A percentile compares a stretch with the other conserved stretches of the same genome.
Conservation (phyloP, 768 basidiomycete genomes). For the Phlebiopsis gigantea region DNA sequence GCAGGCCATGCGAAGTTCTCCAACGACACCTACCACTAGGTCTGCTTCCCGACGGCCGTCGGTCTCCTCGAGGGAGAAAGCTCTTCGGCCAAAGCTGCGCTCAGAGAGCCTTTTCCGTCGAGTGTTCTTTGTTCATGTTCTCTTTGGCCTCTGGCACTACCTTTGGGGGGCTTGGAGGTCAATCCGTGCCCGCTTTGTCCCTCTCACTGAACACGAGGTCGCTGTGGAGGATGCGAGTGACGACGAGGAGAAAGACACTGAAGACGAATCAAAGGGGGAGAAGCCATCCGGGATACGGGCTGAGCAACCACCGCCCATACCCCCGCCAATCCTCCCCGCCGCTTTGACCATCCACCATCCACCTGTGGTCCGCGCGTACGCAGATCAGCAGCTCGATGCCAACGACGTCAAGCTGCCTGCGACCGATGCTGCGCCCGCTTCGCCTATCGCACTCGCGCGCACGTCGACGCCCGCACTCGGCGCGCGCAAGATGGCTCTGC, state of each 20-base stretch:
- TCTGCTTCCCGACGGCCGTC: constrained; percentile 22
- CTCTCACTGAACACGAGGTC: constrained; percentile 19
- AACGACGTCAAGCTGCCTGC: constrained; percentile 5
- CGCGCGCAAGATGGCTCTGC: constrained; percentile 65
- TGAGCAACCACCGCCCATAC: constrained; percentile 22
- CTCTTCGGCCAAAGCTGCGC: constrained; percentile 12
- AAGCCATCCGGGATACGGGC: constrained; percentile 23
- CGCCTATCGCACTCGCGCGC: constrained; percentile 2
- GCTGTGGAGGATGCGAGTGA: constrained; percentile 25
- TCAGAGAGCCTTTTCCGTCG: constrained; percentile 31
- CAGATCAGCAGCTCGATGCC: constrained; percentile 8
- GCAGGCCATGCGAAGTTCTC: constrained; percentile 6
- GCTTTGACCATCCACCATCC: constrained; percentile 8
- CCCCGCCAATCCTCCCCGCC: constrained; percentile 21
- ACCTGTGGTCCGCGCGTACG: neutral
- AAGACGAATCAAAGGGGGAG: constrained; percentile 30
- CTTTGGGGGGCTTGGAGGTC: constrained; percentile 61
- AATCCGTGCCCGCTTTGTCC: constrained; percentile 20
- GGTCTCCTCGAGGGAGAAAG: constrained; percentile 22
- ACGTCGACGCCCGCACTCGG: constrained; percentile 20
- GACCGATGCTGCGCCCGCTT: neutral
- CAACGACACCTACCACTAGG: neutral
- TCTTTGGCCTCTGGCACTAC: constrained; percentile 65
- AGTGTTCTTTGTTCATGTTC: constrained; percentile 66
- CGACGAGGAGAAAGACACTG: constrained; percentile 30